Conservation (phyloP, 805 yeast species). For the Zygosaccharomyces pseudorouxii region DNA sequence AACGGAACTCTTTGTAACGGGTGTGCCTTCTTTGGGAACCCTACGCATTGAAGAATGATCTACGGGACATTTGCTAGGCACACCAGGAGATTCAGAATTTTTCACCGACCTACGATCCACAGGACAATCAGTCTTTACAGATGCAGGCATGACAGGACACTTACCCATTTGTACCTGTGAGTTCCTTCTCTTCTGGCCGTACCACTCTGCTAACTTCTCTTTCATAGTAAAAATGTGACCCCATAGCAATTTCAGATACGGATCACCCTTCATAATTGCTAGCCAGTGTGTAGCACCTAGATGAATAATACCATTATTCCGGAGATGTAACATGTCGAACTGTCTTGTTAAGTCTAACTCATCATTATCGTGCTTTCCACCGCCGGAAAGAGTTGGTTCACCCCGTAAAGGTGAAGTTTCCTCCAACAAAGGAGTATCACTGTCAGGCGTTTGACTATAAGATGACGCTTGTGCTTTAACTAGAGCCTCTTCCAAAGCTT, state of each 20-base stretch:
- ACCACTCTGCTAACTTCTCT: slow-evolving; percentile 36
- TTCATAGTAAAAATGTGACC: slow-evolving; percentile 43
- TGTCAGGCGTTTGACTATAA: slow-evolving; percentile 22
- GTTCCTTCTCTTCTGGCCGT: slow-evolving; percentile 23
- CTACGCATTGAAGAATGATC: slow-evolving; percentile 23
- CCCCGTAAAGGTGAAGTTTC: slow-evolving; percentile 4
- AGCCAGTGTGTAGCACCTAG: slow-evolving; percentile 55
- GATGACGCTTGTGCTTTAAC: slow-evolving; percentile 25
- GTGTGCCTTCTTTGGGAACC: slow-evolving; percentile 8
- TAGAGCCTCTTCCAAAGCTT: slow-evolving; percentile 47
- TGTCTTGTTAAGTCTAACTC: slow-evolving; percentile 39
- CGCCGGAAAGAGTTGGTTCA: slow-evolving; percentile 8
- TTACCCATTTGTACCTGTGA: slow-evolving; percentile 12
- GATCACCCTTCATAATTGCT: slow-evolving; percentile 55
- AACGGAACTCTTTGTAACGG: slow-evolving; percentile 18
- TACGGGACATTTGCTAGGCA: slow-evolving; percentile 13
- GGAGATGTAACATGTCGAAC: slow-evolving; percentile 43
- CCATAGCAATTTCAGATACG: slow-evolving; percentile 53
- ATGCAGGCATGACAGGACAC: slow-evolving; percentile 24
- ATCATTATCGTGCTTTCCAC: slow-evolving; percentile 30
- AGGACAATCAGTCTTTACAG: slow-evolving; percentile 25
- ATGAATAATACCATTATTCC: slow-evolving; percentile 41
- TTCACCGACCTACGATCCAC: slow-evolving; percentile 17
- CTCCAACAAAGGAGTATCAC: slow-evolving; percentile 11
- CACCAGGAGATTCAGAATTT: not conserved